Evolutionary conservation across 2,329 filamentous ascomycete species (phyloP), one percentile per base, ranked within the genome.

Genomic region (Alternaria conjuncta): DNA sequence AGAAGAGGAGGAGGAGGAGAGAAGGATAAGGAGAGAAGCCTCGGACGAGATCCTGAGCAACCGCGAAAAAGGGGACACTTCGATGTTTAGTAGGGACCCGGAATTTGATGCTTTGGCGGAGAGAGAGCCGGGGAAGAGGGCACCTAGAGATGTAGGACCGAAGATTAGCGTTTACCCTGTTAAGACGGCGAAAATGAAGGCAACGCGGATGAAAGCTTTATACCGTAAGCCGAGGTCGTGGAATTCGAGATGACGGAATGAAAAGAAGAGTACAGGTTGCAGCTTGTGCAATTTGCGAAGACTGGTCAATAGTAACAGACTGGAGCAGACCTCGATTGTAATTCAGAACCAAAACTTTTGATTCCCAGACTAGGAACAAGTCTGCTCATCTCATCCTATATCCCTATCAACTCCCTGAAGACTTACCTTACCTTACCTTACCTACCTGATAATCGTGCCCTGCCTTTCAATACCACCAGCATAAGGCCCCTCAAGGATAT

Each of bases 391-490:
- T 41, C 9, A 53, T 12, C 7, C 28, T 23, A 25, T 25, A 7
- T 36, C 6, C 20, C 49, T 6, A 12, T 23, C 9, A 9, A 21
- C 13, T n/a, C 30, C 28, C 15, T 11, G 11, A 21, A 23, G 20
- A 36, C 49, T 36, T 11, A n/a, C 28, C 32, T 36, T 13, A 44
- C 26, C 21, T 12, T 10, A 28, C 55, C 21, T 12, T n/a, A 30
- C 56, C 49, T 41, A 84, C 51, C 82, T 75, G 68, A 84, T 83
- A 10, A 77, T 69, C 57, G 68, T 61, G 20, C 54, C 88, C 68
- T 92, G 90, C 76, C 90, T 89, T 71, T 94, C 90, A 71, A 96
- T 91, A 4, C 92, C 92, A 76, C 96, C 90, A 30, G 60, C 56
- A 45, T 60, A 63, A 59, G 94, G 82, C 20, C 88, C 88, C 77